A percentile compares a stretch with the other conserved stretches of the same genome.
These are phyloP conservation scores for Linum trigynum DNA, from an alignment of 345 rosid species.

Conservation along the genomic window DNA sequence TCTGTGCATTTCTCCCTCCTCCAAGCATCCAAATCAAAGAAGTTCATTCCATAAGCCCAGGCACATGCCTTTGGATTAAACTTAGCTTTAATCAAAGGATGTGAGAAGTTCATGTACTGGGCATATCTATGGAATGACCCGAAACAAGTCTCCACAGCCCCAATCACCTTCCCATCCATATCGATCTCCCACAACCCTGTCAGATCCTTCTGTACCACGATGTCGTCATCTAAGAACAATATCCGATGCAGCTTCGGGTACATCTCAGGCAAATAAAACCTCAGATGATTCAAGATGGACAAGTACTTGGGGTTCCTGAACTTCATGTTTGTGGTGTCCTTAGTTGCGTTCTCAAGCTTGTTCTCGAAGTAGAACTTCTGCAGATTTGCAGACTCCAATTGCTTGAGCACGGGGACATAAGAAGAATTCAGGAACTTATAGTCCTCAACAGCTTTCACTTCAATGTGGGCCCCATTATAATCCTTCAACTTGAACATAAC, in stretches of 20 bases:
- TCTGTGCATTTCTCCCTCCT: slow-evolving; percentile 96
- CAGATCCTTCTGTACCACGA: slow-evolving; percentile 93
- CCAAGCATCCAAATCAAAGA: slow-evolving; percentile 99
- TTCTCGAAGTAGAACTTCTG: slow-evolving; percentile 95
- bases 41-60: slow-evolving; percentile 99
- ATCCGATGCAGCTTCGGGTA: slow-evolving; percentile 80
- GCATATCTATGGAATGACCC: slow-evolving; percentile 96
- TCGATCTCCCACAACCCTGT: slow-evolving; percentile 92
- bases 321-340: slow-evolving; percentile 91
- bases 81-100: slow-evolving; percentile 86
- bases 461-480: slow-evolving; percentile 82
- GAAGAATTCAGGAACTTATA: slow-evolving; percentile 86
- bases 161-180: slow-evolving; percentile 97
- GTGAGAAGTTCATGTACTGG: slow-evolving; percentile 96
- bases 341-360: slow-evolving; percentile 83
- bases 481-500: slow-evolving; percentile 91
- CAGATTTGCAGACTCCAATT: slow-evolving; percentile 75
- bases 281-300: slow-evolving; percentile 87
- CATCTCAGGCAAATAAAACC: slow-evolving; percentile 95
- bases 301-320: slow-evolving; percentile 91
- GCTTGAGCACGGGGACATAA: slow-evolving; percentile 83
- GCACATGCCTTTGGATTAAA: slow-evolving; percentile 97
- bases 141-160: slow-evolving; percentile 96
- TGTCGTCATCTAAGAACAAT: slow-evolving; percentile 85
- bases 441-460: slow-evolving; percentile 98